phyloP scores from a whole-genome alignment of 805 yeast species.

The Suhomyces tanzawaensis region DNA sequence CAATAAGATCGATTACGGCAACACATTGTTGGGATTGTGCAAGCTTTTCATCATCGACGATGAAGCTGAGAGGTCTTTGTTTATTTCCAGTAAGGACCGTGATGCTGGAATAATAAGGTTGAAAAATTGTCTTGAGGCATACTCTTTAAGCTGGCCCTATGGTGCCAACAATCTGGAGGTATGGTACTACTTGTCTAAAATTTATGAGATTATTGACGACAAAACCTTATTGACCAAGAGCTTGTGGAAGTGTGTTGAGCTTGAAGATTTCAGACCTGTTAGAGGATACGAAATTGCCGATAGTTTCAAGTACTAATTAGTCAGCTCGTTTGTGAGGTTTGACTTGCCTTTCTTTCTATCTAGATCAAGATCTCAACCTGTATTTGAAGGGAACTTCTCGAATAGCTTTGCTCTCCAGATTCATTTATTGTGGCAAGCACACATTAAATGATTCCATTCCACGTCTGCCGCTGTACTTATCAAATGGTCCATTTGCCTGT shows the following conservation, averaged over 20 bases:
- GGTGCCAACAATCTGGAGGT: constrained; percentile 51
- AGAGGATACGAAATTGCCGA: constrained; percentile 35
- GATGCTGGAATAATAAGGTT: constrained; percentile 61
- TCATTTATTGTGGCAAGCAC: no score
- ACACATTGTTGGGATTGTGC: constrained; percentile 55
- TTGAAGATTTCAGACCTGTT: constrained; percentile 62
- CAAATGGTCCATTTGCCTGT: no score
- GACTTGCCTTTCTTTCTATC: no score
- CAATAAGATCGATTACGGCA: constrained; percentile 40
- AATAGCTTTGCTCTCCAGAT: no score
- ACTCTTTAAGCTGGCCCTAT: constrained; percentile 37
- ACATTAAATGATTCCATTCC: no score
- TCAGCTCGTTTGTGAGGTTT: no score
- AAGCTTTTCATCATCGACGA: constrained; percentile 47
- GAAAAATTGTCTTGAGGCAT: constrained; percentile 43
- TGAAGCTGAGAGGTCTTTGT: constrained; percentile 31
- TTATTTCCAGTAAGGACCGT: constrained; percentile 54
- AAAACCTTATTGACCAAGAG: constrained; percentile 44
- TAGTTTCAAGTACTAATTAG: constrained; percentile 14
- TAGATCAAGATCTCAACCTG: no score
- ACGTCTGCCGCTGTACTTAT: no score
- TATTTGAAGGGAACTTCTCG: no score
- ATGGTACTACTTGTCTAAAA: constrained; percentile 64
- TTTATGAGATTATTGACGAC: constrained; percentile 61
- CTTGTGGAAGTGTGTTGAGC: constrained; percentile 61